These are phyloP conservation scores for Acer yangbiense DNA, from an alignment of 345 rosid genomes.

Conservation along the genomic window DNA sequence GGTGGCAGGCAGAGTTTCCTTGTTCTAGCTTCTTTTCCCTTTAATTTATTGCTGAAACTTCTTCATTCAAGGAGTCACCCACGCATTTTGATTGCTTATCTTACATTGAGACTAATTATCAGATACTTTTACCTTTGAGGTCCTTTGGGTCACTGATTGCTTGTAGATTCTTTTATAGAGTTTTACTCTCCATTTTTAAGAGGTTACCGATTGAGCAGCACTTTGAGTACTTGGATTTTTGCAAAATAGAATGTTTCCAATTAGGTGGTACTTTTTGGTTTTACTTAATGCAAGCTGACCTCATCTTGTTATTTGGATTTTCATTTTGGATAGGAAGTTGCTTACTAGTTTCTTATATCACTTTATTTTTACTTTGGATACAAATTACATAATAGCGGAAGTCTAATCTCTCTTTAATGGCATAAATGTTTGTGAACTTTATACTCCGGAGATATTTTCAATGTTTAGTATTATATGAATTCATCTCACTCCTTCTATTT, in stretches of 20 bases:
- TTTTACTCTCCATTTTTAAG: background rate
- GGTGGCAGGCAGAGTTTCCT: background rate
- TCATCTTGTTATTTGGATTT: background rate
- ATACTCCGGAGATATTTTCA: background rate
- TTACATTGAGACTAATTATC: background rate
- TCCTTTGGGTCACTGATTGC: background rate
- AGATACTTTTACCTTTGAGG: background rate
- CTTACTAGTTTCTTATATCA: background rate
- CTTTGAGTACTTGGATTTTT: background rate
- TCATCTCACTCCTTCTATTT: background rate
- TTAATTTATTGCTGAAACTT: background rate
- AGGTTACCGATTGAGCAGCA: background rate
- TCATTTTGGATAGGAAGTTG: background rate
- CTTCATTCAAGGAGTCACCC: background rate
- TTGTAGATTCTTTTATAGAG: background rate
- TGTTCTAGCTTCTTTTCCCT: background rate
- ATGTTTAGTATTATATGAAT: background rate
- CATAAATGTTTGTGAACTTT: background rate
- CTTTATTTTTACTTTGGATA: background rate
- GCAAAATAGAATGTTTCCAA: background rate
- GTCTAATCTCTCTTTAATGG: background rate
- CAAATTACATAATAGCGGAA: background rate
- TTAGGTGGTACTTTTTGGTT: background rate
- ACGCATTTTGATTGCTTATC: background rate
- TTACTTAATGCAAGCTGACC: background rate